These are phyloP conservation scores for Lizonia empirigonia DNA, from an alignment of 2,329 filamentous ascomycete species.

Conservation along the genomic window DNA sequence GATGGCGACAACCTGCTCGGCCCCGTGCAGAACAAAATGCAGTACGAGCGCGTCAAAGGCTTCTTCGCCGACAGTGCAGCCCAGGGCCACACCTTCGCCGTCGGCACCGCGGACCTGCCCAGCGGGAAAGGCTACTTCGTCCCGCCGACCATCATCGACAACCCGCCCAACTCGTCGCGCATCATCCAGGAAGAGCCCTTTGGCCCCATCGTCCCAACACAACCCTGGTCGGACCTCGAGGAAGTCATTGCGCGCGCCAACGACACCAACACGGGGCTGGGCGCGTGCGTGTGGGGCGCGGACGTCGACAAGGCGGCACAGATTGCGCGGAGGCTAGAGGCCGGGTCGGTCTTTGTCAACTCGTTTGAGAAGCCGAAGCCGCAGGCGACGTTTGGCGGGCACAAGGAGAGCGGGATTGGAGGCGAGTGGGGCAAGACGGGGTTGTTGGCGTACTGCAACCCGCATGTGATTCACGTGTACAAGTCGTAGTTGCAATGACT, in stretches of 20 bases:
- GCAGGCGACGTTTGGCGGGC: slow-evolving; percentile 69
- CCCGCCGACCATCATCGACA: slow-evolving; percentile 64
- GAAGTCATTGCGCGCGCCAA: slow-evolving; percentile 57
- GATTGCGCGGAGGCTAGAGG: slow-evolving; percentile 56
- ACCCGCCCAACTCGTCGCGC: slow-evolving; percentile 62
- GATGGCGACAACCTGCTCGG: slow-evolving; percentile 58
- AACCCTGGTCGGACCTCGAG: slow-evolving; percentile 66
- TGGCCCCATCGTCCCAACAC: slow-evolving; percentile 68
- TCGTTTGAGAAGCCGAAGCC: slow-evolving; percentile 55
- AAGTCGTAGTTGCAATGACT: slow-evolving; percentile 37
- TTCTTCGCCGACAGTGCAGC: slow-evolving; percentile 62
- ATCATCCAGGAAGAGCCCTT: slow-evolving; percentile 68
- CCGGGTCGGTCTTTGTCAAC: slow-evolving; percentile 64
- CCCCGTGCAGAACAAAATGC: slow-evolving; percentile 69
- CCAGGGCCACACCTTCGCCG: slow-evolving; percentile 60
- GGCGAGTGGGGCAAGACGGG: slow-evolving; percentile 63
- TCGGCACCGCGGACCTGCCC: slow-evolving; percentile 50
- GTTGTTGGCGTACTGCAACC: slow-evolving; percentile 55
- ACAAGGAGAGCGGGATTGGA: slow-evolving; percentile 79
- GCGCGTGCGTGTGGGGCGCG: slow-evolving; percentile 57
- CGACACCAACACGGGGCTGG: slow-evolving; percentile 57
- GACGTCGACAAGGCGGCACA: slow-evolving; percentile 53
- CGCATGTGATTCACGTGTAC: slow-evolving; percentile 55
- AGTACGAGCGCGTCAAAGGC: slow-evolving; percentile 64
- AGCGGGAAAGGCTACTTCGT: slow-evolving; percentile 61